Evolutionary conservation across 2,329 filamentous ascomycete genomes (phyloP).

Genomic region (Diaporthe citriasiana): DNA sequence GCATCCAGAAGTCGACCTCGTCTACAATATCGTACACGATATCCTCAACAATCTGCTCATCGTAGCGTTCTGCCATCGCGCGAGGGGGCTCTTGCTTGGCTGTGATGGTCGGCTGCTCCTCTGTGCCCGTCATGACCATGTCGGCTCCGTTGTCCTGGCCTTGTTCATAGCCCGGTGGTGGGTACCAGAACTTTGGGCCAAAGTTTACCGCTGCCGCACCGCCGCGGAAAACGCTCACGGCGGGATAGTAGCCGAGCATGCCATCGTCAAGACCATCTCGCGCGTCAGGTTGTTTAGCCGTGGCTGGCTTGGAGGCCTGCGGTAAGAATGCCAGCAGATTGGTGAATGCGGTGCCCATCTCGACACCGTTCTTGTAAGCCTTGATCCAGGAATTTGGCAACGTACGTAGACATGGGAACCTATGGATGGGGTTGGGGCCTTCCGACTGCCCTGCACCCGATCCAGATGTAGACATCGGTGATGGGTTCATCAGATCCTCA

Average conservation of each 20-base stretch:
- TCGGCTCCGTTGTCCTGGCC: slow-evolving; percentile 57
- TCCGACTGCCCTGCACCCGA: slow-evolving; percentile 62
- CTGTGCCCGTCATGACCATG: slow-evolving; percentile 62
- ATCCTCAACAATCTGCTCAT: slow-evolving; percentile 95
- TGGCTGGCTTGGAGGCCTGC: slow-evolving; percentile 82
- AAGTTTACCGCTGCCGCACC: slow-evolving; percentile 95
- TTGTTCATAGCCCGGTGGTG: slow-evolving; percentile 73
- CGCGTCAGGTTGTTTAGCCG: slow-evolving; percentile 74
- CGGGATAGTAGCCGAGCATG: slow-evolving; percentile 94
- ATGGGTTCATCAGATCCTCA: slow-evolving; percentile 84
- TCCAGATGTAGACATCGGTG: slow-evolving; percentile 62
- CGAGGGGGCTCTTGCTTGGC: slow-evolving; percentile 55
- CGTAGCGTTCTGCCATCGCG: slow-evolving; percentile 83
- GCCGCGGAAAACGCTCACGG: slow-evolving; percentile 91
- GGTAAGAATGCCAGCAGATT: slow-evolving; percentile 92
- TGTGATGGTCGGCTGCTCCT: slow-evolving; percentile 45
- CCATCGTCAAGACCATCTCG: slow-evolving; percentile 93
- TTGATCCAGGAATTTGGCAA: slow-evolving; percentile 89
- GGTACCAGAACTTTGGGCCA: slow-evolving; percentile 92
- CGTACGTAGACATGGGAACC: slow-evolving; percentile 82
- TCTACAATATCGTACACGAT: slow-evolving; percentile 93
- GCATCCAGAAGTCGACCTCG: slow-evolving; percentile 90
- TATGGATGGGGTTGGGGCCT: slow-evolving; percentile 79
- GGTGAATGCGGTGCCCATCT: slow-evolving; percentile 89
- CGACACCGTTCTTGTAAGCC: slow-evolving; percentile 91